phyloP scores from a whole-genome alignment of 2,329 filamentous ascomycete species.

The Ceratocystis eucalypticola region DNA sequence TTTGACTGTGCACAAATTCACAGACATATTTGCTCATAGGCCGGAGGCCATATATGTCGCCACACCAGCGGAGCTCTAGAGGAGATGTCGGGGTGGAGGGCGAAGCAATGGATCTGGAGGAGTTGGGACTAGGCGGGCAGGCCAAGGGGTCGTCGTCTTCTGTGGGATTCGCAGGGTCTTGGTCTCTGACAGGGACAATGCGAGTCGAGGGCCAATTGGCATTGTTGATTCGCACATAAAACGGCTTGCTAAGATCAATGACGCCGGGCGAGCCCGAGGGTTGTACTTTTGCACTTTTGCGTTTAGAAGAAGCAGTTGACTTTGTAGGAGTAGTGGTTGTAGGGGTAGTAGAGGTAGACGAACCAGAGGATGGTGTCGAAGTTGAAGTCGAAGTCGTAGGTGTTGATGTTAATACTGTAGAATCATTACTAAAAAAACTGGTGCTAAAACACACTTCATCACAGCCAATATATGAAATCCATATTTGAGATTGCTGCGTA shows the following conservation, averaged over 20 bases:
- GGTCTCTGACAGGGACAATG: slow-evolving; percentile 41
- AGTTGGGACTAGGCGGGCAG: neutral
- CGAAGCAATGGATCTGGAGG: neutral
- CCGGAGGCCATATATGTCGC: slow-evolving; percentile 55
- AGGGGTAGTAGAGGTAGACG: slow-evolving; percentile 21
- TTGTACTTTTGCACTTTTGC: too few species aligned
- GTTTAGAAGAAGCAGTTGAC: neutral
- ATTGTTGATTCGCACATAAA: slow-evolving; percentile 66
- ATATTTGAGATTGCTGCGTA: slow-evolving; percentile 56
- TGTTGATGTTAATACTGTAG: slow-evolving; percentile 22
- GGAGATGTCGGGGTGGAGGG: slow-evolving; percentile 21
- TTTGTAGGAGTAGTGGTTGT: slow-evolving; percentile 23
- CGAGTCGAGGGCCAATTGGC: slow-evolving; percentile 67
- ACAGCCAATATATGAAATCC: slow-evolving; percentile 67
- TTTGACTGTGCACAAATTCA: slow-evolving; percentile 59
- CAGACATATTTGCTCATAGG: slow-evolving; percentile 65
- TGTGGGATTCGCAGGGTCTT: slow-evolving; percentile 5
- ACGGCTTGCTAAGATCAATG: slow-evolving; percentile 58
- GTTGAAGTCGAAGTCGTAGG: slow-evolving; percentile 1
- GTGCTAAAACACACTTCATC: slow-evolving; percentile 67
- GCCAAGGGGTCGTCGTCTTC: slow-evolving; percentile 22
- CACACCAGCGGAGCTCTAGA: slow-evolving; percentile 49
- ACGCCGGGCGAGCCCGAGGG: slow-evolving; percentile 28
- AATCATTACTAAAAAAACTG: slow-evolving; percentile 44
- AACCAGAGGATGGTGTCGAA: neutral